Evolutionary conservation across 1,284 basidiomycete genomes (phyloP).

Genomic region (Pseudozyma tsukubaensis): DNA sequence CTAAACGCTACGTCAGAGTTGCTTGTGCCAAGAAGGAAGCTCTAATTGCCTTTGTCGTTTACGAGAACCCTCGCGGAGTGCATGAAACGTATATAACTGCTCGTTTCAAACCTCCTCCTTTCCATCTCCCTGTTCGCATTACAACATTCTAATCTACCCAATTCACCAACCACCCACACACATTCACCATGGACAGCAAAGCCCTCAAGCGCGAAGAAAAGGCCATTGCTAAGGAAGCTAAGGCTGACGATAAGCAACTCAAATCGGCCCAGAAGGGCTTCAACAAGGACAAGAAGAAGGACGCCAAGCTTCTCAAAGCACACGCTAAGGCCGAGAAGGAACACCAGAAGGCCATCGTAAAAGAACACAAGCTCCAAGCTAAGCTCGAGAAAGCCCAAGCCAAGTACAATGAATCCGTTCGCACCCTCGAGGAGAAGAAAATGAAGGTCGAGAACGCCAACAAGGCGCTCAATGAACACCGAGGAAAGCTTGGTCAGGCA

Average conservation of each 20-base stretch:
- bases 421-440: constrained; percentile 43
- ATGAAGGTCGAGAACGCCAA: constrained; percentile 37
- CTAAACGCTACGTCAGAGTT: no score
- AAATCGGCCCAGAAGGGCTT: constrained; percentile 29
- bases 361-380: constrained; percentile 45
- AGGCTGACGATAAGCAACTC: constrained; percentile 37
- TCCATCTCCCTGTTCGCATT: neutral
- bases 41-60: no score
- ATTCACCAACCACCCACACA: constrained; percentile 1
- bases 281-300: constrained; percentile 36
- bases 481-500: constrained; percentile 15
- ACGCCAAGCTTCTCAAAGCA: constrained; percentile 33
- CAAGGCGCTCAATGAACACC: constrained; percentile 29
- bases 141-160: constrained; percentile 4
- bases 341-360: constrained; percentile 41
- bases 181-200: constrained; percentile 35
- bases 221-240: constrained; percentile 35
- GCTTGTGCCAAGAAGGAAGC: no score
- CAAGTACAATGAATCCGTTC: constrained; percentile 40
- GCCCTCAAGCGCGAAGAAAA: constrained; percentile 44
- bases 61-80: no score
- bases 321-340: constrained; percentile 37
- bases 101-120: no score
- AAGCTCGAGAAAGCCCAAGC: constrained; percentile 42
- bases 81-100: no score